Conservation (phyloP, 2,329 filamentous ascomycete genomes). For the Fusarium veterinarium region DNA sequence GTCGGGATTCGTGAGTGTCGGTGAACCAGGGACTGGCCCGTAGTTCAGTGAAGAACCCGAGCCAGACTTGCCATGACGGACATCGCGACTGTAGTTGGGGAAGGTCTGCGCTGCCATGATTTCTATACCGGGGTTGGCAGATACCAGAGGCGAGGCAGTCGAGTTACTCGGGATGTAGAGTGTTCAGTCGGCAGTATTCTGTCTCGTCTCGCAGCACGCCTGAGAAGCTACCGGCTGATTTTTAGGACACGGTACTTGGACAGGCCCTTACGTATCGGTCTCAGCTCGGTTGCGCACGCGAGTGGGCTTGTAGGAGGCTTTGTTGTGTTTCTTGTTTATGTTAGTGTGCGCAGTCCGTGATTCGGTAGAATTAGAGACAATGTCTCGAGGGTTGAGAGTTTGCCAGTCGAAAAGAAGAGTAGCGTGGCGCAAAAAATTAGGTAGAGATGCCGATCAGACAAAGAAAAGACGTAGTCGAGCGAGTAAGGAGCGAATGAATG, state of each 20-base stretch:
- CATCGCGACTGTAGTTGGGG: conserved; percentile 43
- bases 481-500: conserved; percentile 29
- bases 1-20: conserved; percentile 91
- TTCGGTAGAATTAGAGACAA: conserved; percentile 32
- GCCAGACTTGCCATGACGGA: conserved; percentile 45
- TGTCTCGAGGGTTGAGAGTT: conserved; percentile 24
- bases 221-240: conserved; percentile 6
- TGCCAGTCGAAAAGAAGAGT: conserved; percentile 29
- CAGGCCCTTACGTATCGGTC: conserved; percentile 9
- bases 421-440: conserved; percentile 38
- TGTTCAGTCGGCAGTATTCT: conserved; percentile 3
- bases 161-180: not conserved
- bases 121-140: not conserved
- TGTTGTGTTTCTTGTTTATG: conserved; percentile 23
- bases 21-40: conserved; percentile 73
- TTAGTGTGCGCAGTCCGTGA: conserved; percentile 22
- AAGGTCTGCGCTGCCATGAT: conserved; percentile 50
- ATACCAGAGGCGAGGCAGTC: not conserved
- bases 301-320: conserved; percentile 16
- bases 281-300: conserved; percentile 33
- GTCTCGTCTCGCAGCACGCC: conserved; percentile 17
- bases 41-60: conserved; percentile 51
- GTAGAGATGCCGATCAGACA: conserved; percentile 31
- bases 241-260: conserved; percentile 27
- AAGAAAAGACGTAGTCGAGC: conserved; percentile 23